Base-by-base conservation (phyloP, 78 protist genomes). In the Andalucia godoyi region DNA sequence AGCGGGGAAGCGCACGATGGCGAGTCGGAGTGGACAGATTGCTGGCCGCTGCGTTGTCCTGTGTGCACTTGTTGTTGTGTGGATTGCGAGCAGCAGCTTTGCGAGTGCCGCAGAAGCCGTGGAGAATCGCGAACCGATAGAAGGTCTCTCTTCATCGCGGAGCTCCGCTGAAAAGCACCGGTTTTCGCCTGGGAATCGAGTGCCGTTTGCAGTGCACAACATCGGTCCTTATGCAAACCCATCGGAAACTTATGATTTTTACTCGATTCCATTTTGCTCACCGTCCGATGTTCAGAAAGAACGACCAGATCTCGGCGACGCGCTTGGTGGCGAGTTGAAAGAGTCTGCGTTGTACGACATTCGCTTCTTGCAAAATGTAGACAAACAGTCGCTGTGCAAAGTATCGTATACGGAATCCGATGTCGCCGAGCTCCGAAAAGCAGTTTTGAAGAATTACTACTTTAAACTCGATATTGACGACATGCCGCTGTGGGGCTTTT, bases 171-270 rank as follows among this genome's bases (percentile, higher is more conserved):
- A n/a, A n/a, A n/a, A n/a, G n/a, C n/a, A n/a, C n/a, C n/a, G n/a
- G n/a, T n/a, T n/a, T n/a, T n/a, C n/a, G n/a, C n/a, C n/a, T n/a
- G n/a, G n/a, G n/a, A n/a, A n/a, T n/a, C n/a, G n/a, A n/a, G 75
- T 86, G 41, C 79, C 85, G 33, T 50, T 87, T n/a, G 76, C 63
- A 45, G 88, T 79, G 15, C 79, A 84, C 64, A 85, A 90, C 76
- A 77, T 93, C 2, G 95, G 96, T 6, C 98, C 98, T 0, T 90
- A 55, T 34, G 76, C 70, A 33, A 95, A 95, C 61, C 97, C 97
- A 33, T 55, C 87, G 21, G 98, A 92, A 64, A 74, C 86, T 15
- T 95, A 92, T 42, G 77, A 66, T 39, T 95, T 69, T 77, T 92
- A 81, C 66, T 30, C 74, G 30, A 74, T 95, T 1, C 93, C 94